Evolutionary conservation across 176 grass and related monocot species (phyloP).

Genomic region (Aegilops bicornis): DNA sequence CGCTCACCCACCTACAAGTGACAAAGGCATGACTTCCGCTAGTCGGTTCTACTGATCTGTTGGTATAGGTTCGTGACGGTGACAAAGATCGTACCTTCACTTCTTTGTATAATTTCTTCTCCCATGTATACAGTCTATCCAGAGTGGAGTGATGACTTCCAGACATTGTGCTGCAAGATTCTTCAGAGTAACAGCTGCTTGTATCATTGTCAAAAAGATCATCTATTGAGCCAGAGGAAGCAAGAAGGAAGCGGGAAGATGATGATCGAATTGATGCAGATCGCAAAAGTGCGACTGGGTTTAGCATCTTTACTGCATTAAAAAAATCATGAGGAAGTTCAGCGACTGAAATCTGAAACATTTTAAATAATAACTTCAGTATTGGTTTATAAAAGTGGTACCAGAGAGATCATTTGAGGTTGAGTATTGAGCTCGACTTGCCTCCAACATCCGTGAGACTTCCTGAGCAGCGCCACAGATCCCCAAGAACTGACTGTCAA

Average conservation of each 20-base stretch:
- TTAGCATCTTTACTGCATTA: constrained; percentile 75
- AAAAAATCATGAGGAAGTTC: constrained; percentile 24
- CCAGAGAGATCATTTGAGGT: constrained; percentile 82
- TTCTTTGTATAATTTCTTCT: constrained; percentile 98
- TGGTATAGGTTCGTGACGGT: constrained; percentile 1
- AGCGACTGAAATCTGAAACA: constrained; percentile 36
- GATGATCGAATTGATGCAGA: constrained; percentile 79
- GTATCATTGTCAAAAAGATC: constrained; percentile 84
- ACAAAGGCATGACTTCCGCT: constrained; percentile 19
- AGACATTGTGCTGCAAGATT: constrained; percentile 67
- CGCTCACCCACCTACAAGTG: constrained; percentile 65
- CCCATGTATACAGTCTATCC: constrained; percentile 92
- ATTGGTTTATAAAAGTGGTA: constrained; percentile 53
- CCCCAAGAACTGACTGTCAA: constrained; percentile 73
- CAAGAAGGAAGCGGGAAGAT: constrained; percentile 74
- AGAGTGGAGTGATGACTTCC: constrained; percentile 90
- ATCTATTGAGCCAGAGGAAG: constrained; percentile 66
- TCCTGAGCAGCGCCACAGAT: constrained; percentile 81
- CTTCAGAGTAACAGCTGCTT: constrained; percentile 73
- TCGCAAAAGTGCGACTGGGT: constrained; percentile 71
- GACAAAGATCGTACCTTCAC: constrained; percentile 67
- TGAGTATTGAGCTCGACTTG: constrained; percentile 76
- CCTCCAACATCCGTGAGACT: constrained; percentile 87
- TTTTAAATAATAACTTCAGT: constrained; percentile 27
- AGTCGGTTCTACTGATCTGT: not conserved